Evolutionary conservation across 371 early-diverging fungal genomes (phyloP), one percentile per base, ranked within the genome.

Genomic region (Lichtheimia ramosa): DNA sequence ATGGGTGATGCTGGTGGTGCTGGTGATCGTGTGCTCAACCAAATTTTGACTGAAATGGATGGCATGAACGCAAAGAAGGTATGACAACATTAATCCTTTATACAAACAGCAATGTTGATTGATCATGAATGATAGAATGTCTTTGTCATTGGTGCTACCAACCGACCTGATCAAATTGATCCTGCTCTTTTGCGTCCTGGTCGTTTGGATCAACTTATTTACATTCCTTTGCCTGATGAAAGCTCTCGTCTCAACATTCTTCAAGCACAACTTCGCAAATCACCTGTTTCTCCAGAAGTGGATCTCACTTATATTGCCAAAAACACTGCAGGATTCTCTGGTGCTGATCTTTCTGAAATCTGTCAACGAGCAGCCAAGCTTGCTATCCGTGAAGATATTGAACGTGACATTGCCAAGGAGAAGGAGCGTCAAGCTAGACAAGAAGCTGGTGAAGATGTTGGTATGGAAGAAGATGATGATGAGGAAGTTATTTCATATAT

Each of bases 1-100:
- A 73, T 77, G n/a, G 71, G 95, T 41, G 97, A 98, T 79, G 94
- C 89, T 52, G 97, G 98, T 28, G 98, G 96, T 65, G 93, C 97
- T 40, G 99, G 99, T 53, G 99, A 99, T 68, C 96, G 99, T 77
- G 99, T 99, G 23, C 88, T 99, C 46, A 99, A 99, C 85, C 99
- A 99, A 83, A 91, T 99, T 62, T 84, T 99, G 66, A 98, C 99
- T 24, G 99, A 99, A 83, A 99, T 99, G 99, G 99, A 99, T 73
- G 99, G 99, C 73, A 99, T 99, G 99, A 97, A 97, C 70, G 96
- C 96, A 62, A 99, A 98, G 86, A 78, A 78, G 69, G 68, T 68
- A 59, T 42, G 28, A 95, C 74, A 95, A 8, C 2, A 1, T 16
- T 21, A 16, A 46, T 46, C 15, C 7, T 46, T n/a, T 46, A 46